These are phyloP conservation scores for Fusarium annulatum DNA, from an alignment of 2,329 filamentous ascomycete species.

Conservation along the genomic window DNA sequence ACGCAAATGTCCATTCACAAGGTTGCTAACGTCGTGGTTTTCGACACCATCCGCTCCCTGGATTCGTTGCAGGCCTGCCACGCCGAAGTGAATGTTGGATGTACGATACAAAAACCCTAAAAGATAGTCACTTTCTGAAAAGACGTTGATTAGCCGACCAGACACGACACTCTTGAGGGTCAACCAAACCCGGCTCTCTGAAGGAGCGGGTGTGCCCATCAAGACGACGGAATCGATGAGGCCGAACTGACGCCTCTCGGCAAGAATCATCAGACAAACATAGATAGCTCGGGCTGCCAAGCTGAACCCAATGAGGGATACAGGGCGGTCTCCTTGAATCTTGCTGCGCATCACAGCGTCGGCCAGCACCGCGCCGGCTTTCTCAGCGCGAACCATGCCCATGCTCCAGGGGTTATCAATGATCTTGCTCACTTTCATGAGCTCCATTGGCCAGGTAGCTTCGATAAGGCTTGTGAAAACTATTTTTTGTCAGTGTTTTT, in stretches of 20 bases:
- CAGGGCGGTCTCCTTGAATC: conserved; percentile 82
- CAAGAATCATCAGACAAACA: conserved; percentile 81
- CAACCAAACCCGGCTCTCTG: conserved; percentile 78
- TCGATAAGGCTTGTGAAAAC: conserved; percentile 68
- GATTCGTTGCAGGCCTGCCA: conserved; percentile 84
- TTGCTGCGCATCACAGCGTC: conserved; percentile 82
- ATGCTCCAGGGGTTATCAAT: conserved; percentile 86
- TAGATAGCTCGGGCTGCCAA: conserved; percentile 87
- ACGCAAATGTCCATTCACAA: conserved; percentile 75
- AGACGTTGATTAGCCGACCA: conserved; percentile 90
- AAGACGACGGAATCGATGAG: conserved; percentile 86
- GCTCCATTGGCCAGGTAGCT: conserved; percentile 69
- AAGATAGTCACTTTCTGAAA: conserved; percentile 86
- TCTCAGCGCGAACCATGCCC: conserved; percentile 80
- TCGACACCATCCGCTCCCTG: conserved; percentile 73
- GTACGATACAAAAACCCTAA: conserved; percentile 89
- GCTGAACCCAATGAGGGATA: conserved; percentile 85
- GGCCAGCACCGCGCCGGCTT: conserved; percentile 76
- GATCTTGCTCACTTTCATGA: conserved; percentile 76
- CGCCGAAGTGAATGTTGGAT: conserved; percentile 82
- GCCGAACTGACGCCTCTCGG: conserved; percentile 85
- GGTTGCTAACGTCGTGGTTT: conserved; percentile 73
- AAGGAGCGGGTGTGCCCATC: conserved; percentile 84
- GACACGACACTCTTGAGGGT: conserved; percentile 81
- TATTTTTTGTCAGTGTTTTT: conserved; percentile 36